A percentile compares a stretch with the other conserved stretches of the same genome.
phyloP scores from a whole-genome alignment of 2,329 filamentous ascomycete species.

The Huntiella abstrusa region DNA sequence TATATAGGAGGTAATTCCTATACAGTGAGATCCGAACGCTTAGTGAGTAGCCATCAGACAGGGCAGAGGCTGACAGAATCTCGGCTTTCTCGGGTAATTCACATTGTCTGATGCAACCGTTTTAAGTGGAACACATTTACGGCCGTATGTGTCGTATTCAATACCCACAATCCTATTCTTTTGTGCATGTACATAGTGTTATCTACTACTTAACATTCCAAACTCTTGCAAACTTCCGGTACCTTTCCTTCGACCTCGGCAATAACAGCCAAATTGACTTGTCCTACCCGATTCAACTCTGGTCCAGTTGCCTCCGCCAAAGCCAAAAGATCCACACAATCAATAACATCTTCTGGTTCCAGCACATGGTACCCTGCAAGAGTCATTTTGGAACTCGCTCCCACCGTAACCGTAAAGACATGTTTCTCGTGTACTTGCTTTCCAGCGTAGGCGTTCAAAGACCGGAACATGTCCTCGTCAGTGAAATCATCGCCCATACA shows the following conservation, averaged over 20 bases:
- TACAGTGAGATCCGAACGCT: no score
- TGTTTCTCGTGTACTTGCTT: conserved; percentile 38
- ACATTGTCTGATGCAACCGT: no score
- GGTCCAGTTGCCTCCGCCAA: conserved; percentile 24
- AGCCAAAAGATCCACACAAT: conserved; percentile 38
- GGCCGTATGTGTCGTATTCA: no score
- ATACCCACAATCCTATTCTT: no score
- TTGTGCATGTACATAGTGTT: no score
- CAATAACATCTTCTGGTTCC: conserved; percentile 75
- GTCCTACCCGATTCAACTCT: conserved; percentile 24
- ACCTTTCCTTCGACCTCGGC: conserved; percentile 35
- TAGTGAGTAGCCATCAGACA: no score
- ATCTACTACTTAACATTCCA: neutral
- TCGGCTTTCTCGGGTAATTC: no score
- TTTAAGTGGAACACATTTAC: no score
- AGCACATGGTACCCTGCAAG: conserved; percentile 77
- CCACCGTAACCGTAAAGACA: conserved; percentile 81
- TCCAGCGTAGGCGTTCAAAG: conserved; percentile 42
- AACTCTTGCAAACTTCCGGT: conserved; percentile 16
- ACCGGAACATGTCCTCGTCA: conserved; percentile 91
- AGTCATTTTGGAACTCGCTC: conserved; percentile 80
- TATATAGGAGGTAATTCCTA: no score
- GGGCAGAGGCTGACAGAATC: no score
- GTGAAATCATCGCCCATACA: conserved; percentile 93
- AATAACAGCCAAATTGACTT: conserved; percentile 37